Base-by-base conservation (phyloP, 148 eudicot species). In the Rhododendron williamsianum region DNA sequence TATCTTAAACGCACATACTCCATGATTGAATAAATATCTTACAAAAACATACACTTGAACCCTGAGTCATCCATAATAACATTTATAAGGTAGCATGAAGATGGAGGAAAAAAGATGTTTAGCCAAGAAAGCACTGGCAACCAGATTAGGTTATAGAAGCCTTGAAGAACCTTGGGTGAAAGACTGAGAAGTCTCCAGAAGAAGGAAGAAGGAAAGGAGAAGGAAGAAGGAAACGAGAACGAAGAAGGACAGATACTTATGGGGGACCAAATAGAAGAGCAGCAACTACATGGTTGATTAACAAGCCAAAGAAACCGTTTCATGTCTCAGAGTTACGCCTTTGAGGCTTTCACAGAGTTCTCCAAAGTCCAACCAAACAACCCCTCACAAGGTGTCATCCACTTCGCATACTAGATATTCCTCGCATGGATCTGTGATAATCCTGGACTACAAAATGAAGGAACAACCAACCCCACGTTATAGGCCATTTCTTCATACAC, bases 61-160 rank as follows among this genome's bases (percentile, higher is more conserved):
- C 23, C 15, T 67, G 23, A 71, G 46, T 45, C 18, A 25, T 12
- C 12, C 43, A 54, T 52, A 6, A 10, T 48, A 12, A 11, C 6
- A 21, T 19, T 76, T 76, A 36, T 38, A 3, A 77, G 51, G 18
- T 15, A 30, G 9, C 21, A 2, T 27, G 21, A 49, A n/a, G 71
- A 49, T 13, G 0, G 15, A 33, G 16, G 51, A 6, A 48, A 49
- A 48, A 79, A 48, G 54, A 48, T 12, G 19, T 49, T 79, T 25
- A 48, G 60, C 60, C 60, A 48, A 79, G 82, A 79, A 79, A 79
- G 82, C 82, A 79, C 35, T 49, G 51, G 82, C 9, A 33, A 48
- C 30, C 36, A 30, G 33, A 11, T 38, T 33, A 25, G 41, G 18
- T 48, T 25, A 27, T 54, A 48, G 58, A 78, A 78, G 60, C 81